Evolutionary conservation across 768 basidiomycete genomes (phyloP).

Genomic region (Tylopilus rubrobrunneus): DNA sequence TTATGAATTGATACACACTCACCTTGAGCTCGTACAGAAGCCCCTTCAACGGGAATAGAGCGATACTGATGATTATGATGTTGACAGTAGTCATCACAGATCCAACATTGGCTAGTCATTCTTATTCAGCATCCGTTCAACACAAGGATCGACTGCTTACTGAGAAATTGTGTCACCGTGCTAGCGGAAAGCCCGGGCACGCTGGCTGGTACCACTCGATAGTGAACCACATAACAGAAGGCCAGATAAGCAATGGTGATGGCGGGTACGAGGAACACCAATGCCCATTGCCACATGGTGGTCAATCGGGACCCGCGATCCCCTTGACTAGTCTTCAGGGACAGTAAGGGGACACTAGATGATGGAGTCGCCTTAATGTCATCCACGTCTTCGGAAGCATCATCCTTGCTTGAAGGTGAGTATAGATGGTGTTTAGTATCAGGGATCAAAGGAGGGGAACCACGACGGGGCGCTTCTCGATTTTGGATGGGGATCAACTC

Average conservation of each 20-base stretch:
- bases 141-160: background rate
- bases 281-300: slow-evolving; percentile 4
- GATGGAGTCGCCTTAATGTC: background rate
- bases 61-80: slow-evolving; percentile 14
- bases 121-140: background rate
- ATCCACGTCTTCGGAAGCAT: background rate
- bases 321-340: background rate
- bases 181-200: background rate
- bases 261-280: background rate
- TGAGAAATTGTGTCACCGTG: slow-evolving; percentile 4
- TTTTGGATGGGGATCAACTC: background rate
- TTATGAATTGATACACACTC: background rate
- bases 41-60: slow-evolving; percentile 9
- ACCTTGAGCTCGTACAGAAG: slow-evolving; percentile 13
- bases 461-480: background rate
- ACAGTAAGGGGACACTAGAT: background rate
- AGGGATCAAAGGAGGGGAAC: background rate
- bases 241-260: slow-evolving; percentile 10
- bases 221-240: slow-evolving; percentile 18
- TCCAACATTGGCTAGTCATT: slow-evolving; percentile 7
- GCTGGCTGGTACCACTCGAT: slow-evolving; percentile 8
- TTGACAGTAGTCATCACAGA: slow-evolving; percentile 12
- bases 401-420: background rate
- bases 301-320: background rate
- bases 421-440: background rate